A percentile compares a stretch with the other conserved stretches of the same genome.
Evolutionary conservation across 1,284 basidiomycete species (phyloP).

Genomic region (Coniophora puteana): DNA sequence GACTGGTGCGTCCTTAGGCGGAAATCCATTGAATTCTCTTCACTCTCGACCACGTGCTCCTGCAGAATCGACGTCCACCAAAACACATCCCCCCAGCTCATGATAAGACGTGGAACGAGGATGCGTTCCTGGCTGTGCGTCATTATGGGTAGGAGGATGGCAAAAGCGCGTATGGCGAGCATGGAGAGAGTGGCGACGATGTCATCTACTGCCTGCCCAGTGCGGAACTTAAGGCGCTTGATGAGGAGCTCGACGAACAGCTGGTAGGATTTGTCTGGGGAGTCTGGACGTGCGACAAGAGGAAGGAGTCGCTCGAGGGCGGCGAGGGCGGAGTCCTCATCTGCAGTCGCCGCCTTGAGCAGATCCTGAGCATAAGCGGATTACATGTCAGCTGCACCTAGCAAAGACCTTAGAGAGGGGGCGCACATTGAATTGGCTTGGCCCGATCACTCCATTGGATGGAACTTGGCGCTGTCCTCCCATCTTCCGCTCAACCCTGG

Average conservation of each 20-base stretch:
- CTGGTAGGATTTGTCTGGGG: neutral
- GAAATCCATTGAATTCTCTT: neutral
- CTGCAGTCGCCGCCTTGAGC: too few species aligned
- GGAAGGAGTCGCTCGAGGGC: neutral
- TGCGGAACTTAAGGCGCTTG: neutral
- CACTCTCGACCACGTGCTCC: neutral
- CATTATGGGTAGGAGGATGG: neutral
- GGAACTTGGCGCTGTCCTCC: too few species aligned
- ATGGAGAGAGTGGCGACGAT: neutral
- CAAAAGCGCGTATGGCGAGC: neutral
- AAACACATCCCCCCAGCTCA: neutral
- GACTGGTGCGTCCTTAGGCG: neutral
- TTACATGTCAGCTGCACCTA: too few species aligned
- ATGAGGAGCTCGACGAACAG: neutral
- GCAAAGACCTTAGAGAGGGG: too few species aligned
- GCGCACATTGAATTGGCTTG: too few species aligned
- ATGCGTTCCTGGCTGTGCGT: neutral
- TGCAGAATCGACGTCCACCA: neutral
- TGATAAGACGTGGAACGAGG: neutral
- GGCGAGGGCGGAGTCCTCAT: too few species aligned
- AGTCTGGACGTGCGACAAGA: neutral
- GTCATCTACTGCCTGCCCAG: neutral
- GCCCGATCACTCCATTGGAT: too few species aligned
- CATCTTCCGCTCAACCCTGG: too few species aligned
- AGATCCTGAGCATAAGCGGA: too few species aligned